Evolutionary conservation across 2,329 filamentous ascomycete genomes (phyloP).

Genomic region (Aspergillus clavatus): DNA sequence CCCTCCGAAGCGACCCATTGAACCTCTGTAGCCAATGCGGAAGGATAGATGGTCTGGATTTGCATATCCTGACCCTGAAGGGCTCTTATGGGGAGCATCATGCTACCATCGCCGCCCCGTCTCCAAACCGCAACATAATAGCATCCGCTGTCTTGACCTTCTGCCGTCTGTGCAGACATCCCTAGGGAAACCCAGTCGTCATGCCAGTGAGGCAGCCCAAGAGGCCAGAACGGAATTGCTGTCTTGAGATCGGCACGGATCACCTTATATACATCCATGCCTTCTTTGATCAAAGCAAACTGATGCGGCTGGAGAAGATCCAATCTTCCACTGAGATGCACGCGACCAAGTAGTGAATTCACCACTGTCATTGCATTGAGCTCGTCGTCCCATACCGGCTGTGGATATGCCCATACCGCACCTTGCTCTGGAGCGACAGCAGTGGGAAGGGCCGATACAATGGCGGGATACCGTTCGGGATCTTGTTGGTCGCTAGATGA

Average conservation of each 20-base stretch:
- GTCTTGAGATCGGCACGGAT: constrained; percentile 20
- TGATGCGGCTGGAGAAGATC: constrained; percentile 22
- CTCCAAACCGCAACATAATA: constrained; percentile 21
- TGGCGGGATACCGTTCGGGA: constrained; percentile 28
- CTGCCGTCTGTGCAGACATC: constrained; percentile 5
- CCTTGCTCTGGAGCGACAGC: constrained; percentile 35
- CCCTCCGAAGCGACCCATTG: no score
- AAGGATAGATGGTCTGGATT: no score
- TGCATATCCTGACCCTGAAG: no score
- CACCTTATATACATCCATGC: constrained; percentile 27
- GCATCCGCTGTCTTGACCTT: background rate
- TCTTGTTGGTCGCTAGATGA: constrained; percentile 37
- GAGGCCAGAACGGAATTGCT: constrained; percentile 29
- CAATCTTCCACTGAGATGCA: constrained; percentile 30
- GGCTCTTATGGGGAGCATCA: constrained; percentile 4
- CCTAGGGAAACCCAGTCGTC: constrained; percentile 30
- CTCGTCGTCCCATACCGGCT: constrained; percentile 31
- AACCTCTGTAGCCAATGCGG: no score
- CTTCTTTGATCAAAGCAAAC: constrained; percentile 23
- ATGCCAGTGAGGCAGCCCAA: constrained; percentile 31
- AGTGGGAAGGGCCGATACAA: constrained; percentile 29
- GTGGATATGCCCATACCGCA: constrained; percentile 36
- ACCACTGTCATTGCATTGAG: constrained; percentile 33
- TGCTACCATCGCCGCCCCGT: constrained; percentile 7
- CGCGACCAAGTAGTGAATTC: constrained; percentile 30